Evolutionary conservation across 176 grass and related monocot genomes (phyloP).

Genomic region (Panicum miliaceum): DNA sequence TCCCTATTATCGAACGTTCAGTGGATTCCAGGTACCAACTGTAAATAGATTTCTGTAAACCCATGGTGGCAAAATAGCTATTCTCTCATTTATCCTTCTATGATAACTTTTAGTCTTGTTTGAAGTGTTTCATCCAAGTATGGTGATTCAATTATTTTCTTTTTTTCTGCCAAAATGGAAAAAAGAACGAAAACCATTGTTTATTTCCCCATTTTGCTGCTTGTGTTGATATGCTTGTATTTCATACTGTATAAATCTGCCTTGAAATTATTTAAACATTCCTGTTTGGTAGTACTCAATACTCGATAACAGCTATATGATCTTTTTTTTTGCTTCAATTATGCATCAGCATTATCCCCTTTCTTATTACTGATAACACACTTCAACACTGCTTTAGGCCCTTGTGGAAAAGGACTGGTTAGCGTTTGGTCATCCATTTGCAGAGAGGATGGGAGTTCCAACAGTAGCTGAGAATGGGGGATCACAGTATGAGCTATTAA

Average conservation of each 20-base stretch:
- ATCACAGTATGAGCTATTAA: slow-evolving; percentile 67
- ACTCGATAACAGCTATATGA: slow-evolving; percentile 14
- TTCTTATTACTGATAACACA: slow-evolving; percentile 27
- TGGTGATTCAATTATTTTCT: neutral
- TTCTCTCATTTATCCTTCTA: neutral
- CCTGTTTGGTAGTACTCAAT: neutral
- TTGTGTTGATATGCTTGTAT: neutral
- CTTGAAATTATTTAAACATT: neutral
- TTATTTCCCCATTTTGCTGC: slow-evolving; percentile 12
- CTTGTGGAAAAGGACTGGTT: slow-evolving; percentile 99
- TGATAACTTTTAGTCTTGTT: slow-evolving; percentile 27
- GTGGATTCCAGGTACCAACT: slow-evolving; percentile 86
- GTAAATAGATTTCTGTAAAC: neutral
- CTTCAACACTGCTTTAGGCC: slow-evolving; percentile 59
- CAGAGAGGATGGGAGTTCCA: slow-evolving; percentile 93
- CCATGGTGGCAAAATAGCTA: neutral
- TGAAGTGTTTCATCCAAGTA: slow-evolving; percentile 8
- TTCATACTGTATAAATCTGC: slow-evolving; percentile 15
- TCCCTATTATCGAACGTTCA: slow-evolving; percentile 94
- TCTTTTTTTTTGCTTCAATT: slow-evolving; percentile 31
- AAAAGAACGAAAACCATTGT: neutral
- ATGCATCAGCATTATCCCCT: neutral
- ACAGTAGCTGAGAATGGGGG: slow-evolving; percentile 68
- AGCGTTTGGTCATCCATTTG: slow-evolving; percentile 96
- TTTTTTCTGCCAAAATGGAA: neutral